A percentile compares a stretch with the other conserved stretches of the same genome.
phyloP scores from a whole-genome alignment of 129 eudicot species.

The Artemisia argyi region DNA sequence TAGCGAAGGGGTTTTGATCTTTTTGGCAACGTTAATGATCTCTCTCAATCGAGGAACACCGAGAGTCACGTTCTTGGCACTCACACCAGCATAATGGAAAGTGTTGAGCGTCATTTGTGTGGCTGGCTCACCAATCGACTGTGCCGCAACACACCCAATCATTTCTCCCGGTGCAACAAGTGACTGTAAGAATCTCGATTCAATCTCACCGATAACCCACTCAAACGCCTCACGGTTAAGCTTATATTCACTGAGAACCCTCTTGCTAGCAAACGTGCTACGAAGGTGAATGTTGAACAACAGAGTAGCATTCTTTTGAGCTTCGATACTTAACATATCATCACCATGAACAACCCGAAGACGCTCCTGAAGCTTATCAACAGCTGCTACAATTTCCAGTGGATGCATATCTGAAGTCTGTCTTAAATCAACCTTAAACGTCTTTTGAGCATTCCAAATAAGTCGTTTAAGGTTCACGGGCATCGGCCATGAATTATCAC shows the following conservation, averaged over 20 bases:
- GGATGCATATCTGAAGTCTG: slow-evolving; percentile 95
- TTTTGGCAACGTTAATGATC: slow-evolving; percentile 92
- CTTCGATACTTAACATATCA: slow-evolving; percentile 84
- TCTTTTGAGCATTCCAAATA: slow-evolving; percentile 81
- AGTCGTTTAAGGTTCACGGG: slow-evolving; percentile 91
- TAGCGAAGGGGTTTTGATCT: slow-evolving; percentile 87
- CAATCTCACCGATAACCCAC: slow-evolving; percentile 96
- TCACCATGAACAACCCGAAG: slow-evolving; percentile 92
- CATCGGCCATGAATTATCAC: slow-evolving; percentile 92
- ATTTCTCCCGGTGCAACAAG: slow-evolving; percentile 97
- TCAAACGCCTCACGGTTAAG: slow-evolving; percentile 87
- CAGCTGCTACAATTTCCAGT: slow-evolving; percentile 92
- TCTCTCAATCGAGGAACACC: slow-evolving; percentile 96
- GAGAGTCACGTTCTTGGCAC: slow-evolving; percentile 96
- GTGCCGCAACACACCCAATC: slow-evolving; percentile 98
- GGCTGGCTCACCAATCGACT: slow-evolving; percentile 98
- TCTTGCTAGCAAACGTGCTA: slow-evolving; percentile 84
- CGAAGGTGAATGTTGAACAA: slow-evolving; percentile 93
- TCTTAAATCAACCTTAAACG: slow-evolving; percentile 77
- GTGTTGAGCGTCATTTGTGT: slow-evolving; percentile 97
- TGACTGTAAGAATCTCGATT: slow-evolving; percentile 86
- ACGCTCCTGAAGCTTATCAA: slow-evolving; percentile 89
- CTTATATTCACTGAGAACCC: slow-evolving; percentile 77
- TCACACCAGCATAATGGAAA: slow-evolving; percentile 98
- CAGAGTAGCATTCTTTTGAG: slow-evolving; percentile 91